Evolutionary conservation across 306 rosid genomes (phyloP), one percentile per base, ranked within the genome.

Genomic region (Quercus mongolica): DNA sequence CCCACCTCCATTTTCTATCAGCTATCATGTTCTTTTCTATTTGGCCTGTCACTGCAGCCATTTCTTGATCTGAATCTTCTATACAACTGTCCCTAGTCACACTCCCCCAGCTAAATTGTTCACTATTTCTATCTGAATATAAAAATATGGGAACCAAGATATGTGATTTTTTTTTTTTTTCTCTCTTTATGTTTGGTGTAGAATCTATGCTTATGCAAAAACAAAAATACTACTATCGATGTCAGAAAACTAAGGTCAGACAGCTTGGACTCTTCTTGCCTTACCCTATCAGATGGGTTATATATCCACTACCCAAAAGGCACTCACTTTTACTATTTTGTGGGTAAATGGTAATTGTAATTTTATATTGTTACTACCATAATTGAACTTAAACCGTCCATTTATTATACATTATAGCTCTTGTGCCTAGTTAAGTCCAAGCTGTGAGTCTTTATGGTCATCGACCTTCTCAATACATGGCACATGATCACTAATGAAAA

Each of bases 1-100:
- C 72, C 76, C 14, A 92, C 98, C 94, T 91, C 84, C 41, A 80
- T 76, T 68, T 82, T 72, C 71, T 82, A 74, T 88, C 25, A 35
- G 83, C 81, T 41, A 65, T 41, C 82, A 83, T 68, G 71, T 78
- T 86, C 79, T 62, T 30, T 77, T 62, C 73, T 56, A 54, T 6
- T 21, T 63, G 79, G 67, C 78, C 25, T 81, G 73, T 74, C 74
- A 63, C 25, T 71, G 71, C 76, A 62, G 83, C 79, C 80, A 74
- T 56, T 49, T 41, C 51, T 57, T 76, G 86, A 82, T 87, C 84
- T 78, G 6, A 20, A 74, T 0, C 23, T 78, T 49, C 58, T 15
- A 12, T 5, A 49, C 54, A 49, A 13, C 15, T 49, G 54, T 49
- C 54, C 17, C 54, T 49, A 3, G 54, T 13, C 54, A 49, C 74